Evolutionary conservation across 1,284 basidiomycete species (phyloP).

Genomic region (Puccinia horiana): DNA sequence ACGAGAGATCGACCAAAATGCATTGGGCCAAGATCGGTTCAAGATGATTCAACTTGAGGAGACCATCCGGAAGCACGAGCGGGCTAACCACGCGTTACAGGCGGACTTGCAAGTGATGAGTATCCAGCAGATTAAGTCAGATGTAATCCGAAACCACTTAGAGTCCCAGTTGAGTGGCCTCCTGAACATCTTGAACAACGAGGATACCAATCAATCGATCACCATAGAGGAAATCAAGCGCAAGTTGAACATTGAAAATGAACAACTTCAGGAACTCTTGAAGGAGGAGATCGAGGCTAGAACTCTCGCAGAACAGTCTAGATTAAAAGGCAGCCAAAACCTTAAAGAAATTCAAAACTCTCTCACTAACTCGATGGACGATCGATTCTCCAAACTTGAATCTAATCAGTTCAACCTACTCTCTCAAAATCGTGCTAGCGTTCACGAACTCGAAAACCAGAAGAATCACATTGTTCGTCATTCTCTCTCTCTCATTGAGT

Average conservation of each 20-base stretch:
- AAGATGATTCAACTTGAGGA: slow-evolving; percentile 56
- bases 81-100: slow-evolving; percentile 49
- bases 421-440: slow-evolving; percentile 40
- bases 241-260: slow-evolving; percentile 67
- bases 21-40: slow-evolving; percentile 51
- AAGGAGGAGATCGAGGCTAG: slow-evolving; percentile 65
- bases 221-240: slow-evolving; percentile 67
- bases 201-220: slow-evolving; percentile 68
- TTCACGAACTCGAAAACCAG: slow-evolving; percentile 43
- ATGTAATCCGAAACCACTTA: slow-evolving; percentile 69
- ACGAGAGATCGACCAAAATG: slow-evolving; percentile 53
- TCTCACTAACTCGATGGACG: slow-evolving; percentile 56
- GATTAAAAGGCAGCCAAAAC: slow-evolving; percentile 47
- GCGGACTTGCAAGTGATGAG: slow-evolving; percentile 69
- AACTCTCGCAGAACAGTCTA: slow-evolving; percentile 47
- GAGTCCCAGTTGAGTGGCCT: slow-evolving; percentile 68
- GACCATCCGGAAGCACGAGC: slow-evolving; percentile 46
- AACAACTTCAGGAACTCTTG: slow-evolving; percentile 65
- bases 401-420: slow-evolving; percentile 40
- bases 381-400: slow-evolving; percentile 56
- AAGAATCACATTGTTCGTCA: slow-evolving; percentile 25
- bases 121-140: slow-evolving; percentile 69
- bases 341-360: slow-evolving; percentile 48
- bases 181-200: slow-evolving; percentile 65
- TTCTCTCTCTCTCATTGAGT: background rate